Conservation (phyloP, 2,329 filamentous ascomycete genomes). For the Aspergillus brasiliensis region DNA sequence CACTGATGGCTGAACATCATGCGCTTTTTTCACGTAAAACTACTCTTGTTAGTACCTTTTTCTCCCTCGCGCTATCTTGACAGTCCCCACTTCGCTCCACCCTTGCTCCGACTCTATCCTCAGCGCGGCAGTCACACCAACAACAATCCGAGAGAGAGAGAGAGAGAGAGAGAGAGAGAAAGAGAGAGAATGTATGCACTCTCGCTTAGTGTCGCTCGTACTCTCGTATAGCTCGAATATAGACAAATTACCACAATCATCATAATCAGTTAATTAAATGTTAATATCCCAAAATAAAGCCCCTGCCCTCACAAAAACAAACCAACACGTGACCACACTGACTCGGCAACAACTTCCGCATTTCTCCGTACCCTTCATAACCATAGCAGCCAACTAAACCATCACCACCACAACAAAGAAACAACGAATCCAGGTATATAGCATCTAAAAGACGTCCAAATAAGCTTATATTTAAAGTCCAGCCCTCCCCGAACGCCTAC, state of each 20-base stretch:
- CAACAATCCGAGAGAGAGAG: neutral
- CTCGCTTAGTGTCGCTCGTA: too few relatives aligned
- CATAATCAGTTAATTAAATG: too few relatives aligned
- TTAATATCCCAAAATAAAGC: neutral
- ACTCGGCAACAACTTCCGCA: neutral
- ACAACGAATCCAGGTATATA: neutral
- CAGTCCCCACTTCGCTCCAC: neutral
- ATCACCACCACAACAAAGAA: neutral
- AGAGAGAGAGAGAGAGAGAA: neutral
- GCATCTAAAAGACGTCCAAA: constrained; percentile 8
- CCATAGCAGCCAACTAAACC: neutral
- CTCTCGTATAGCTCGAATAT: too few relatives aligned
- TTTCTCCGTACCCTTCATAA: constrained; percentile 1
- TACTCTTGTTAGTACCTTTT: neutral
- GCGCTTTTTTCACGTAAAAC: neutral
- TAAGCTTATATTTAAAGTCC: constrained; percentile 25
- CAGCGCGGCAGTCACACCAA: neutral
- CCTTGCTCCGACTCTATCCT: neutral
- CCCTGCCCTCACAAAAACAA: neutral
- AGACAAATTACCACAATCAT: too few relatives aligned
- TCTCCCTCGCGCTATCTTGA: neutral
- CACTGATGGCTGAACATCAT: constrained; percentile 5
- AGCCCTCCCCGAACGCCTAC: neutral
- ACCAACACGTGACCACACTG: neutral
- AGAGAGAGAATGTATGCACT: too few relatives aligned